These are phyloP conservation scores for Anthracocystis panici-leucophaei DNA, from an alignment of 1,284 basidiomycete species.

Conservation along the genomic window DNA sequence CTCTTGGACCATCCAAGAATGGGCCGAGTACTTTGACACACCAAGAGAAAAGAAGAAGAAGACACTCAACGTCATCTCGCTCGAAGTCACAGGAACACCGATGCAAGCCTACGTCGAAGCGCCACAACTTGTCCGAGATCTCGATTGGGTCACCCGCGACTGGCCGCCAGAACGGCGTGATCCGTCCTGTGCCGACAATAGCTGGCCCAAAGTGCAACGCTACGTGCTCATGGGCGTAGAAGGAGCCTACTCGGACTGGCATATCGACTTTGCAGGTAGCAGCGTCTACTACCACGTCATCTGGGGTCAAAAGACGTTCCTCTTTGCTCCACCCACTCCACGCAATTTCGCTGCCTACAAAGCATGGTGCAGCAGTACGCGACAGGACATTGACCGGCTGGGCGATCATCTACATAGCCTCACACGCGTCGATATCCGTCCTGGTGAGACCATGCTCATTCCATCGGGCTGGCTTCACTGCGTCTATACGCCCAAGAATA, in stretches of 20 bases:
- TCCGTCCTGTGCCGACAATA: conserved; percentile 37
- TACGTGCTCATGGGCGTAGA: conserved; percentile 93
- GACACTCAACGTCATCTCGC: conserved; percentile 87
- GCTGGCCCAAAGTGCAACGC: conserved; percentile 91
- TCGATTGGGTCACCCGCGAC: conserved; percentile 96
- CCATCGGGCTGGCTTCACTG: conserved; percentile 90
- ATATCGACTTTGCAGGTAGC: conserved; percentile 61
- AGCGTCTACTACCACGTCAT: conserved; percentile 47
- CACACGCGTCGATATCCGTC: conserved; percentile 81
- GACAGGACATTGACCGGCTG: conserved; percentile 88
- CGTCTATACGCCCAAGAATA: conserved; percentile 90
- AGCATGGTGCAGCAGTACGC: conserved; percentile 78
- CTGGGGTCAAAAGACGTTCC: conserved; percentile 80
- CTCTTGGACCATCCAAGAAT: conserved; percentile 85
- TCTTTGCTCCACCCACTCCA: conserved; percentile 87
- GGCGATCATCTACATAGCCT: conserved; percentile 91
- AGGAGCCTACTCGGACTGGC: conserved; percentile 81
- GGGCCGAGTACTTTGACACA: conserved; percentile 86
- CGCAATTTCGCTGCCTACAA: conserved; percentile 89
- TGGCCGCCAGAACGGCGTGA: conserved; percentile 76
- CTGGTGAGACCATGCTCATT: conserved; percentile 87
- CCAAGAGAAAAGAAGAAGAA: conserved; percentile 75
- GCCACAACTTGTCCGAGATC: conserved; percentile 78
- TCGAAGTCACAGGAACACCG: conserved; percentile 83
- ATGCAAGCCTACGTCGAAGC: conserved; percentile 82